Conservation (phyloP, 1,284 basidiomycete genomes). For the Nidula niveotomentosa region DNA sequence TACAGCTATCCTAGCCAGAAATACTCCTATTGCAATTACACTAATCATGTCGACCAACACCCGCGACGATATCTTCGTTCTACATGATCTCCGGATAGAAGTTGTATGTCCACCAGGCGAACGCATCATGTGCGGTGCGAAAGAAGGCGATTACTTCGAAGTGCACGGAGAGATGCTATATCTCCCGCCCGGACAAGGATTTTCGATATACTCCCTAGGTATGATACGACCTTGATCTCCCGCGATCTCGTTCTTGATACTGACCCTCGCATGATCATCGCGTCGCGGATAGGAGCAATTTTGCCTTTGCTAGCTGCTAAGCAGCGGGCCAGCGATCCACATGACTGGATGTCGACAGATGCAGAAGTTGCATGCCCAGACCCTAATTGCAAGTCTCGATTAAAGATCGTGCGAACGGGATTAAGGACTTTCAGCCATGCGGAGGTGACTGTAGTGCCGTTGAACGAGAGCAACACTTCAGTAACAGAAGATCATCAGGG, state of each 20-base stretch:
- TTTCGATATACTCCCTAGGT: slow-evolving; percentile 69
- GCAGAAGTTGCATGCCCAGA: slow-evolving; percentile 64
- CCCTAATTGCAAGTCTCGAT: slow-evolving; percentile 56
- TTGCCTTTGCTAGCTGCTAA: slow-evolving; percentile 65
- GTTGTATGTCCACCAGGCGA: slow-evolving; percentile 54
- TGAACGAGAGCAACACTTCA: slow-evolving; percentile 10
- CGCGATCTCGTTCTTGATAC: too few species aligned
- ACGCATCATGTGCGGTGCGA: slow-evolving; percentile 60
- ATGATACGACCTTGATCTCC: slow-evolving; percentile 5
- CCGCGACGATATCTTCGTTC: slow-evolving; percentile 42
- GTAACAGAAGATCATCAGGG: too few species aligned
- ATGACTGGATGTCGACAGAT: slow-evolving; percentile 72
- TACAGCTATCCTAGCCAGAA: too few species aligned
- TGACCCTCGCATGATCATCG: too few species aligned
- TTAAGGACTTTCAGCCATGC: slow-evolving; percentile 51
- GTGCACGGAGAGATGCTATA: slow-evolving; percentile 61
- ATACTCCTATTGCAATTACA: too few species aligned
- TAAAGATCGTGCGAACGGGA: slow-evolving; percentile 51
- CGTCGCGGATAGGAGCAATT: slow-evolving; percentile 41
- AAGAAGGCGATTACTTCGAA: slow-evolving; percentile 58
- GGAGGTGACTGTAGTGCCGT: slow-evolving; percentile 50
- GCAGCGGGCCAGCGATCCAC: slow-evolving; percentile 48
- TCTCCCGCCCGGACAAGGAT: slow-evolving; percentile 57
- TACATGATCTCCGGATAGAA: slow-evolving; percentile 61
- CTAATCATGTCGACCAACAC: too few species aligned